Conservation (phyloP, 495 filamentous ascomycete genomes). For the Tuber umbilicatum region DNA sequence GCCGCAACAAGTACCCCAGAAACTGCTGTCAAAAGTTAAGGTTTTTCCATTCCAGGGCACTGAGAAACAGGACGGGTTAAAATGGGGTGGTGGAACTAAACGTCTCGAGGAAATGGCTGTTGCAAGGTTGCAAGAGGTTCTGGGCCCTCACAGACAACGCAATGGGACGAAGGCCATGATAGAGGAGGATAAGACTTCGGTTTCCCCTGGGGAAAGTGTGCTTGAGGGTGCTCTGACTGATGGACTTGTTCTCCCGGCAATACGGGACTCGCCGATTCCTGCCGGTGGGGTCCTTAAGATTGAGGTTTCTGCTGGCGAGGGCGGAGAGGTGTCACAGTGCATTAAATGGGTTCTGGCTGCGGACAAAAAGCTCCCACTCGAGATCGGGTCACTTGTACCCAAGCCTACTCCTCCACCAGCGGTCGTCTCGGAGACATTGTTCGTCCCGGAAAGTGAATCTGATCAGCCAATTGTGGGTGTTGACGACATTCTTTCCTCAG, state of each 20-base stretch:
- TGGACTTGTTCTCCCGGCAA: slow-evolving; percentile 63
- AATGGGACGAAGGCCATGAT: slow-evolving; percentile 41
- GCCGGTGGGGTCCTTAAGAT: slow-evolving; percentile 36
- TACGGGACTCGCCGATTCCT: slow-evolving; percentile 38
- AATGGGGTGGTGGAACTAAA: slow-evolving; percentile 82
- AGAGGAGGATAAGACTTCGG: slow-evolving; percentile 36
- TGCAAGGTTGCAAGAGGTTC: slow-evolving; percentile 33
- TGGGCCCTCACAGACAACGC: slow-evolving; percentile 58
- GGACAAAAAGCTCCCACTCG: slow-evolving; percentile 63
- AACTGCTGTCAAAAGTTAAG: slow-evolving; percentile 54
- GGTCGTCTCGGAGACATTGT: slow-evolving; percentile 46
- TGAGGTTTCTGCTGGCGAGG: slow-evolving; percentile 44
- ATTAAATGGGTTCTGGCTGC: slow-evolving; percentile 70
- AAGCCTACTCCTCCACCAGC: slow-evolving; percentile 50
- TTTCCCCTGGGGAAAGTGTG: slow-evolving; percentile 51
- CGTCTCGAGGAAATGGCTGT: slow-evolving; percentile 42
- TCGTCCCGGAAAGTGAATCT: slow-evolving; percentile 18
- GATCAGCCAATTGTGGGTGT: slow-evolving; percentile 63
- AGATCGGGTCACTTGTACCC: slow-evolving; percentile 49
- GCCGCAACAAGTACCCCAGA: slow-evolving; percentile 53
- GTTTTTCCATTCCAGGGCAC: slow-evolving; percentile 66
- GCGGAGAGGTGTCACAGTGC: slow-evolving; percentile 47
- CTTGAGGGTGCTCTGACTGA: slow-evolving; percentile 85
- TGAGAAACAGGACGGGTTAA: slow-evolving; percentile 57
- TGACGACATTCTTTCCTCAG: slow-evolving; percentile 63